Base-by-base conservation (phyloP, 2,329 filamentous ascomycete species). In the Colletotrichum lupini region DNA sequence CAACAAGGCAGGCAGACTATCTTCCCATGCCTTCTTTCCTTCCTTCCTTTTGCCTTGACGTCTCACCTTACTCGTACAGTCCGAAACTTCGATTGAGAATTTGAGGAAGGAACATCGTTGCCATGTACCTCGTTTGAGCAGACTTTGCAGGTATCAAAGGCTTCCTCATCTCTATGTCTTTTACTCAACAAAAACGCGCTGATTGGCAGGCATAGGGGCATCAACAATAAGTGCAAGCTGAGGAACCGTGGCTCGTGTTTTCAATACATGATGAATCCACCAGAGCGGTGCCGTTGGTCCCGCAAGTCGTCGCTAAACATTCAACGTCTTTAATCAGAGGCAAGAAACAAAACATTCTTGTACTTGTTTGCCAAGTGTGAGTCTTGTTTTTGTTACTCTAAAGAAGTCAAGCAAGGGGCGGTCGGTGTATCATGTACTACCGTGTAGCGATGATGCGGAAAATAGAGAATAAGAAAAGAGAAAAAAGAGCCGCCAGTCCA, bases 291-390 rank as follows among this genome's bases (percentile, higher is more conserved):
- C 5, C 59, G n/a, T 22, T 8, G n/a, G 53, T 63, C 24, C 49
- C 66, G 35, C 37, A 55, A 49, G 49, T 56, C 49, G 59, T 49
- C 24, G 19, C 37, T 22, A 19, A 24, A 52, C 37, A 35, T 49
- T 59, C 37, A 30, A 28, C 52, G 26, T 56, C 46, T 32, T 59
- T 52, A 59, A 42, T 42, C 37, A 68, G 37, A 53, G 58, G 24
- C 28, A 69, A 26, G 66, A 65, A 59, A 72, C 59, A 63, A 55
- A 64, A 59, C 46, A 69, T 37, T n/a, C 8, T 4, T 22, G 30
- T 42, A 53, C 67, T 60, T 60, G 65, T 35, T 46, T 56, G 53
- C 12, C 19, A 30, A 60, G 60, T 57, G 59, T 16, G 28, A 24
- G 46, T 19, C 32, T n/a, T 19, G n/a, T 16, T 30, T 37, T 49